These are phyloP conservation scores for Scytalidium sp. DNA, from an alignment of 2,329 filamentous ascomycete genomes.

Conservation along the genomic window DNA sequence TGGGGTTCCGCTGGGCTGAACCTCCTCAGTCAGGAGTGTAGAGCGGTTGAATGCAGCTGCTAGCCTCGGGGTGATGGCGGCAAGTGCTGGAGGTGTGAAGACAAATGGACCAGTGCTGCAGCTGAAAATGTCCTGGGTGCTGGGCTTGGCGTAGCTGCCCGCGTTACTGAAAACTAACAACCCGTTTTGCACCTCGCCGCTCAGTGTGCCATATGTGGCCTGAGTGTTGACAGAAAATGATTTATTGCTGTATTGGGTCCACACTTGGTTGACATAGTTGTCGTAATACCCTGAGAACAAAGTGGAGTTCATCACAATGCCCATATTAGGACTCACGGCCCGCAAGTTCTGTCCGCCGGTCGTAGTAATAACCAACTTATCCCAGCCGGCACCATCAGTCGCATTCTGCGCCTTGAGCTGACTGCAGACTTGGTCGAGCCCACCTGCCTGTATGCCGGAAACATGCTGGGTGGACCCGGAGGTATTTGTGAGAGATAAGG, in stretches of 20 bases:
- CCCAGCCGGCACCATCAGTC: slow-evolving; percentile 59
- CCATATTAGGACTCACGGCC: slow-evolving; percentile 39
- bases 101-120: slow-evolving; percentile 61
- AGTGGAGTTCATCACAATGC: slow-evolving; percentile 33
- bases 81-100: slow-evolving; percentile 41
- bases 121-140: slow-evolving; percentile 59
- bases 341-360: slow-evolving; percentile 31
- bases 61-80: slow-evolving; percentile 69
- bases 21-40: slow-evolving; percentile 55
- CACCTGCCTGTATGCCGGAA: slow-evolving; percentile 53
- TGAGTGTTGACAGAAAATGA: slow-evolving; percentile 63
- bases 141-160: slow-evolving; percentile 51
- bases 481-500: slow-evolving; percentile 43
- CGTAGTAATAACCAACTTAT: slow-evolving; percentile 42
- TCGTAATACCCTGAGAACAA: slow-evolving; percentile 40
- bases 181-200: slow-evolving; percentile 39
- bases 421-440: slow-evolving; percentile 52
- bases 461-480: slow-evolving; percentile 43
- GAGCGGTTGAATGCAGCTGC: slow-evolving; percentile 73
- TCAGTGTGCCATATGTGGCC: slow-evolving; percentile 48
- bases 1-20: slow-evolving; percentile 40
- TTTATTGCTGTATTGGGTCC: slow-evolving; percentile 34
- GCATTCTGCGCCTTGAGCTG: slow-evolving; percentile 52
- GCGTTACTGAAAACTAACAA: slow-evolving; percentile 32
- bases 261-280: slow-evolving; percentile 42